Evolutionary conservation across 1,284 basidiomycete species (phyloP).

Genomic region (Ustilago sp.): DNA sequence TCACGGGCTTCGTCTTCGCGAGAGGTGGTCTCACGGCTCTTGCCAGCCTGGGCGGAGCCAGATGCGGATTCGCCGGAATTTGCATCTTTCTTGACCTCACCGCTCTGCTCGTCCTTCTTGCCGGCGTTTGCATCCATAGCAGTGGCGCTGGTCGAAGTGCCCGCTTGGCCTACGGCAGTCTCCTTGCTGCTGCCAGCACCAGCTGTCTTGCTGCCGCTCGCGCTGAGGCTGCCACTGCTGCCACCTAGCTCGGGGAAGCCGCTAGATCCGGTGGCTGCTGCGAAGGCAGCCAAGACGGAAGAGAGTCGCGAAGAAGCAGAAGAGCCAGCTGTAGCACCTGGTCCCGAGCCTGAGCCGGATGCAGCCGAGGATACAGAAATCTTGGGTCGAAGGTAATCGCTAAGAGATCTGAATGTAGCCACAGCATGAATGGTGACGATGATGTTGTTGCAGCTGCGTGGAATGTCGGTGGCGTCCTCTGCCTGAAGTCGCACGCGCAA

Average conservation of each 20-base stretch:
- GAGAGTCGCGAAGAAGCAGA: conserved; percentile 76
- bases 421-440: conserved; percentile 67
- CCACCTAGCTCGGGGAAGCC: conserved; percentile 34
- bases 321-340: conserved; percentile 24
- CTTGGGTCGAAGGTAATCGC: conserved; percentile 67
- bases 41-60: conserved; percentile 13
- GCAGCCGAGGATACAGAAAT: conserved; percentile 39
- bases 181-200: conserved; percentile 76
- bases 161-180: conserved; percentile 55
- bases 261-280: conserved; percentile 73
- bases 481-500: conserved; percentile 64
- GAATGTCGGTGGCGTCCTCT: conserved; percentile 58
- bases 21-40: background rate
- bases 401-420: conserved; percentile 63
- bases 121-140: background rate
- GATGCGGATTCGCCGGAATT: conserved; percentile 16
- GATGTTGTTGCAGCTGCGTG: conserved; percentile 61
- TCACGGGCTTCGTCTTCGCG: conserved; percentile 27
- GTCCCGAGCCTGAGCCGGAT: conserved; percentile 76
- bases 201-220: background rate
- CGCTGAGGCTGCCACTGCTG: conserved; percentile 3
- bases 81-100: conserved; percentile 9
- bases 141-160: conserved; percentile 4
- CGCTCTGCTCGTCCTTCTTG: conserved; percentile 2
- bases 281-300: conserved; percentile 89